Evolutionary conservation across 2,329 filamentous ascomycete species (phyloP), one percentile per base, ranked within the genome.

Genomic region (Pseudopithomyces maydicus): DNA sequence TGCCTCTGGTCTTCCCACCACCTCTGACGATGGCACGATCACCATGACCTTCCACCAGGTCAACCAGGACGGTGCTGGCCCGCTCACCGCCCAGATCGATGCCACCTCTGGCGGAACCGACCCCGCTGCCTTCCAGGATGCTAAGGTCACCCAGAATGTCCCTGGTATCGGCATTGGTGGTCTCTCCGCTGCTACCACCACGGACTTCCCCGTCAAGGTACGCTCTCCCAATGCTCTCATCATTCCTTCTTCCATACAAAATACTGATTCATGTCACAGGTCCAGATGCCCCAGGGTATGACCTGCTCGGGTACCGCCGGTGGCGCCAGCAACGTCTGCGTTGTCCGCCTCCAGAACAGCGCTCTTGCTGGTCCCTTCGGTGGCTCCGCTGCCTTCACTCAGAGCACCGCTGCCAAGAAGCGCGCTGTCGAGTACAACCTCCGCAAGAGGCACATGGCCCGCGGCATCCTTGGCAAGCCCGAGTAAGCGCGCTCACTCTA

Each of bases 11-110:
- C 76, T 90, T 17, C 88, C 88, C 8, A 90, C 87, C 4, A 82
- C 80, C 56, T 76, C 79, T 19, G 84, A 88, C 56, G 81, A 86
- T 54, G 87, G 88, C 59, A 81, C 81, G 26, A 78, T 90, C 71
- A 82, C 80, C 56, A 82, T 90, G 82, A 86, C 82, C 58, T 89
- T 85, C 78, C 86, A 87, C 73, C 85, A 90, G 57, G 84, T 90
- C 78, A 90, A 90, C 81, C 87, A 89, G 74, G 87, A 90, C 65
- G 87, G 87, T 20, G 88, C 87, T 0, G 88, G 87, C 1, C 86
- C 86, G 1, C 76, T 90, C 46, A 82, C 78, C 29, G 87, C 87
- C 8, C 78, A 79, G 42, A 78, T 90, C 47, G 87, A 90, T 67
- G 75, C 79, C 41, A 88, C 86, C 23, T 89, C 86, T 1, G 86